These are phyloP conservation scores for Backusella australiensis DNA, from an alignment of 192 early-diverging fungal species.

Conservation along the genomic window DNA sequence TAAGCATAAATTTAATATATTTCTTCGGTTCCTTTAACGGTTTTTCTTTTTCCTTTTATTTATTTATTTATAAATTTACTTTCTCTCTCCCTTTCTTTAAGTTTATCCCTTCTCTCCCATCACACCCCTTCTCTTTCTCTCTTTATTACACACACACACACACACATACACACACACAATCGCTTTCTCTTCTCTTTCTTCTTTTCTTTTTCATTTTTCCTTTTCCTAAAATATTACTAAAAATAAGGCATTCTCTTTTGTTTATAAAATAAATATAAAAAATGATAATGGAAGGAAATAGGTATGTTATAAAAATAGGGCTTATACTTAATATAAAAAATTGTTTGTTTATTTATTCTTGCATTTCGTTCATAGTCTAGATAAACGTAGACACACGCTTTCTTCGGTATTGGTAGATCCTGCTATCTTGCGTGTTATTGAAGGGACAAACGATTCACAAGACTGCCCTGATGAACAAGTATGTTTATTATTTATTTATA, in stretches of 20 bases:
- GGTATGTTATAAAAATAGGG: neutral
- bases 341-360: neutral
- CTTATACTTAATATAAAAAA: neutral
- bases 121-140: neutral
- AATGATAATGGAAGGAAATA: neutral
- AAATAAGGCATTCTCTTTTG: neutral
- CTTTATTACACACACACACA: neutral
- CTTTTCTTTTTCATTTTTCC: neutral
- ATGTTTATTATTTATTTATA: neutral
- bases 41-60: neutral
- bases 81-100: neutral
- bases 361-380: neutral
- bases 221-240: neutral
- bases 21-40: neutral
- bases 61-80: conserved; percentile 10
- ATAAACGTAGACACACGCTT: conserved; percentile 9
- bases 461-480: neutral
- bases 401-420: conserved; percentile 13
- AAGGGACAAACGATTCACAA: neutral
- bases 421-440: conserved; percentile 2
- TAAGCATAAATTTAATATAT: neutral
- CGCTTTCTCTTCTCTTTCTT: neutral
- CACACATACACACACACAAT: too few species aligned
- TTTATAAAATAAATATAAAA: neutral
- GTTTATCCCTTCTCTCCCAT: conserved; percentile 6